phyloP scores from a whole-genome alignment of 2,329 filamentous ascomycete species.

The Geoglossum cookeanum region DNA sequence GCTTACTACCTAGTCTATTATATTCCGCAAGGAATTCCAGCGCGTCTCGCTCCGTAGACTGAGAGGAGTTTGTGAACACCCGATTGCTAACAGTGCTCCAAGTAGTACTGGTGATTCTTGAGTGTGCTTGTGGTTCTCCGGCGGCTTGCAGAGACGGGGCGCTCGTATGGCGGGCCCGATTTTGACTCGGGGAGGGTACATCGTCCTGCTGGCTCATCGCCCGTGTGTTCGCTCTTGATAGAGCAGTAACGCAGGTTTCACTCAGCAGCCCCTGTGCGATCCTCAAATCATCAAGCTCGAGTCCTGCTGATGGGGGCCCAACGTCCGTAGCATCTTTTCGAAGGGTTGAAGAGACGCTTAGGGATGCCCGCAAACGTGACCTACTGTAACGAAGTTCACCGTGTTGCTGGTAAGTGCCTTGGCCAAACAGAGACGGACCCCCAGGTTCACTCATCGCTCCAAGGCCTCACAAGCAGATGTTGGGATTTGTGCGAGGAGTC shows the following conservation, averaged over 20 bases:
- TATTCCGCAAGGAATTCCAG: conserved; percentile 35
- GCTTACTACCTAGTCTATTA: conserved; percentile 38
- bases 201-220: neutral
- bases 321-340: conserved; percentile 7
- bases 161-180: neutral
- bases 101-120: conserved; percentile 27
- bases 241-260: neutral
- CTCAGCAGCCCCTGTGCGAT: conserved; percentile 9
- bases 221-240: neutral
- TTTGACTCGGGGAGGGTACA: neutral
- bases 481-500: neutral
- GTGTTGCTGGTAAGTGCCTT: neutral
- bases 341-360: conserved; percentile 5
- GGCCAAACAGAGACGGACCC: neutral
- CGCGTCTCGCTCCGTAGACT: conserved; percentile 29
- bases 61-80: conserved; percentile 19
- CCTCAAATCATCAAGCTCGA: conserved; percentile 6
- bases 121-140: conserved; percentile 5
- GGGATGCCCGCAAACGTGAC: neutral
- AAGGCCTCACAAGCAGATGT: neutral
- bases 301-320: conserved; percentile 4
- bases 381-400: neutral
- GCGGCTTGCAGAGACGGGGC: neutral
- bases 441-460: neutral
- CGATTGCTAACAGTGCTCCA: conserved; percentile 40